Conservation (phyloP, 2,329 filamentous ascomycete genomes). For the Paecilomyces sp. region DNA sequence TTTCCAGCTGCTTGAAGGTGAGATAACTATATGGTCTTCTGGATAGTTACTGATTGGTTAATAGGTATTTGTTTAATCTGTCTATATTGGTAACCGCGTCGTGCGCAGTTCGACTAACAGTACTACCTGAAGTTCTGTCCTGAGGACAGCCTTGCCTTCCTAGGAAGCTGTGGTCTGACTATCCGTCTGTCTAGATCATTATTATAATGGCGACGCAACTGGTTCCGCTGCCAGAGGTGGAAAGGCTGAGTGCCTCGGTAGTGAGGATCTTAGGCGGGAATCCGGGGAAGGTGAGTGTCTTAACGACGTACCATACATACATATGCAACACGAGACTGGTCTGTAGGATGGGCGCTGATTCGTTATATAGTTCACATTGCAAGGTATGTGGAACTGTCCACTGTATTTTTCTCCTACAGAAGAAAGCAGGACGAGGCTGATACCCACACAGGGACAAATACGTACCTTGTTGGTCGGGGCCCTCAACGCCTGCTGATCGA, state of each 20-base stretch:
- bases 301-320: too few species aligned
- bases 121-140: neutral
- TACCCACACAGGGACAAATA: slow-evolving; percentile 65
- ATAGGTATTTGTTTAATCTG: too few species aligned
- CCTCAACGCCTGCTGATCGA: slow-evolving; percentile 72
- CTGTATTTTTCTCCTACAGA: neutral
- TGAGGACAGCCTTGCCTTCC: neutral
- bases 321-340: too few species aligned
- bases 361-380: slow-evolving; percentile 47
- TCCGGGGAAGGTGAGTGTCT: slow-evolving; percentile 62
- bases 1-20: too few species aligned
- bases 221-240: slow-evolving; percentile 61
- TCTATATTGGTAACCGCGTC: too few species aligned
- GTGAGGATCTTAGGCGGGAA: slow-evolving; percentile 86
- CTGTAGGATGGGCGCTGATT: too few species aligned
- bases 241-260: slow-evolving; percentile 68
- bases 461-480: slow-evolving; percentile 81
- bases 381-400: slow-evolving; percentile 34
- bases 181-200: neutral
- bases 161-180: neutral
- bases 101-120: too few species aligned
- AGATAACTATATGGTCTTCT: too few species aligned
- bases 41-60: too few species aligned
- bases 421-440: neutral
- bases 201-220: slow-evolving; percentile 55